These are phyloP conservation scores for Ceratocystis cubensis DNA, from an alignment of 2,329 filamentous ascomycete genomes.

Conservation along the genomic window DNA sequence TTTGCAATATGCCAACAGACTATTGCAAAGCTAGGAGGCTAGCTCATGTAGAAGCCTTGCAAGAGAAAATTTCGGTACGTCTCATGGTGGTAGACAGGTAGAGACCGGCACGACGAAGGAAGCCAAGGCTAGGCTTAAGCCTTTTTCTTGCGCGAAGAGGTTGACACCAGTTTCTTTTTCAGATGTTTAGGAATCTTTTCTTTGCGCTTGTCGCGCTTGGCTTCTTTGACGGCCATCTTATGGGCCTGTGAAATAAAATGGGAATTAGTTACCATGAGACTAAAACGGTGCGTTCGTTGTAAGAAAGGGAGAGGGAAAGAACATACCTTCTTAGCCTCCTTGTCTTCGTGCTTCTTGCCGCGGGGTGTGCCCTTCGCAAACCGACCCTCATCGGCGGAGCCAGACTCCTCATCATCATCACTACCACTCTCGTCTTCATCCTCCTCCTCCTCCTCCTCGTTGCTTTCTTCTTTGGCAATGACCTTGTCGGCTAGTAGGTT, in stretches of 20 bases:
- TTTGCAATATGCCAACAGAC: not conserved
- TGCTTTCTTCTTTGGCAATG: constrained; percentile 30
- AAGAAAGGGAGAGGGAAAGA: not conserved
- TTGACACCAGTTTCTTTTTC: constrained; percentile 74
- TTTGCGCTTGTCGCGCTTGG: constrained; percentile 83
- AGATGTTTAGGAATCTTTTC: constrained; percentile 93
- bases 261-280: constrained; percentile 24
- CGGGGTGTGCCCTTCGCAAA: constrained; percentile 59
- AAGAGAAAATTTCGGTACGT: not conserved
- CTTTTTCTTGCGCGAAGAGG: constrained; percentile 50
- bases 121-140: constrained; percentile 14
- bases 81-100: not conserved
- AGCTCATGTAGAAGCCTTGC: not conserved
- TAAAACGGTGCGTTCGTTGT: not conserved
- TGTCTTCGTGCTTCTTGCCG: constrained; percentile 79
- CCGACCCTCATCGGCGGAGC: constrained; percentile 38
- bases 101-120: not conserved
- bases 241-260: constrained; percentile 38
- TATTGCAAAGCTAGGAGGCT: not conserved
- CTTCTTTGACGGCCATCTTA: constrained; percentile 86
- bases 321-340: constrained; percentile 67
- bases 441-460: constrained; percentile 31
- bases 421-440: constrained; percentile 28
- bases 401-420: constrained; percentile 31
- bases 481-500: constrained; percentile 66